Percentiles rank a stretch among this genome's conserved stretches.
phyloP scores from a whole-genome alignment of 2,329 filamentous ascomycete species.

The Claviceps monticola region DNA sequence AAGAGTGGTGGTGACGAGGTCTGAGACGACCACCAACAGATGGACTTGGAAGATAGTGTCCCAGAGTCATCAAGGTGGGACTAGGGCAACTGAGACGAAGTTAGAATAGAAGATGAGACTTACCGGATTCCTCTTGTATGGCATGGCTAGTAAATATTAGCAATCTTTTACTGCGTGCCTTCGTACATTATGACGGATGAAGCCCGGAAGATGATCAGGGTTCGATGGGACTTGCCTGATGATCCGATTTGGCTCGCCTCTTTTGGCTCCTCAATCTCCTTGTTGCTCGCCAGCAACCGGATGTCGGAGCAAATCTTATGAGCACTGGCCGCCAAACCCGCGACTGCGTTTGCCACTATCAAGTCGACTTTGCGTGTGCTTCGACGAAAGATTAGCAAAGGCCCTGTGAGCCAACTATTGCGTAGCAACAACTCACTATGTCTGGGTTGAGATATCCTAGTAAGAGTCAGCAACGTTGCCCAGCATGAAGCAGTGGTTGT shows the following conservation, averaged over 20 bases:
- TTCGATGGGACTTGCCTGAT: not conserved
- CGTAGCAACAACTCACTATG: constrained; percentile 17
- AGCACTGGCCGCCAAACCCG: constrained; percentile 64
- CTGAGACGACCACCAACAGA: not conserved
- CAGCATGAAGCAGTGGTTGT: constrained; percentile 31
- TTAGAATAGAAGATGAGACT: not conserved
- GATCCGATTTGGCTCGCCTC: constrained; percentile 67
- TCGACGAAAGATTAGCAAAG: not conserved
- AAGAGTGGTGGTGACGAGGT: not conserved
- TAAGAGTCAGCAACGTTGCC: not conserved
- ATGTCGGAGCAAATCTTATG: constrained; percentile 59
- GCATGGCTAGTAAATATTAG: constrained; percentile 15
- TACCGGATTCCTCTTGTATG: constrained; percentile 13
- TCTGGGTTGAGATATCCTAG: constrained; percentile 47
- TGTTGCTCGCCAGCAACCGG: constrained; percentile 57
- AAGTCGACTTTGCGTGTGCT: constrained; percentile 67
- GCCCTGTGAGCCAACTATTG: not conserved
- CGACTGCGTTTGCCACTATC: constrained; percentile 66
- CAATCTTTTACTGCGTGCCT: constrained; percentile 30
- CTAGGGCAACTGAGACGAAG: not conserved
- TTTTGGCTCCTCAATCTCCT: constrained; percentile 78
- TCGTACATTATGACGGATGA: not conserved
- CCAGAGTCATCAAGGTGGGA: too few species aligned
- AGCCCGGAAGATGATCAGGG: not conserved
- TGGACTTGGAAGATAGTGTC: not conserved